Evolutionary conservation across 1,284 basidiomycete species (phyloP), one percentile per base, ranked within the genome.

Genomic region (Trichosporon sp.): DNA sequence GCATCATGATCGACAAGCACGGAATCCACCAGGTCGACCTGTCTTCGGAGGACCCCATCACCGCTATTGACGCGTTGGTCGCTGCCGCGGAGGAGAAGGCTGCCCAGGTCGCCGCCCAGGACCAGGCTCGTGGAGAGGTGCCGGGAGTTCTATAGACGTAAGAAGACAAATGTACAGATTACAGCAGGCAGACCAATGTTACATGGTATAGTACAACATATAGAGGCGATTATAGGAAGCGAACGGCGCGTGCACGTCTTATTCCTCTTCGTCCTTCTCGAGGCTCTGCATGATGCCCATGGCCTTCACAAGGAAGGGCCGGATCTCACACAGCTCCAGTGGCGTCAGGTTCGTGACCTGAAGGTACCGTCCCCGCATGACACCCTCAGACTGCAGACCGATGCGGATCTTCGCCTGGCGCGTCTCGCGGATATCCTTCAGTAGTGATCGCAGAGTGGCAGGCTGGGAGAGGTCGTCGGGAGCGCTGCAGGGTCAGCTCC

Each of bases 361-460:
- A 31, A 97, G 86, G 73, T 87, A 86, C 2, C 80, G 80, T 1
- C 83, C 80, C 66, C 77, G 73, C 77, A 83, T 79, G 23, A 82
- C 82, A 18, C 80, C 81, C 78, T 91, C 91, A 75, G 90, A 78
- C 89, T 88, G 82, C 89, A 98, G 85, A 86, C 95, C 94, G 60
- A 91, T 88, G 70, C 95, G 85, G 83, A 92, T 91, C 81, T 99
- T 99, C 31, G 93, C 91, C 81, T 98, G 96, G 58, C 96, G 87
- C 18, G 92, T 92, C 84, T 99, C 95, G 18, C 94, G 90, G 35
- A 99, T 86, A 79, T 98, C 95, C 81, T 98, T 96, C 51, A 99
- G 87, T 2, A 98, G 83, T 1, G 90, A 89, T 1, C 93, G 88
- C 18, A 99, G 85, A 72, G 88, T 89, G 67, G 94, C 92, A 0